Conservation (phyloP, 225 moss, liverwort and hornwort genomes). For the Polytrichum formosum region DNA sequence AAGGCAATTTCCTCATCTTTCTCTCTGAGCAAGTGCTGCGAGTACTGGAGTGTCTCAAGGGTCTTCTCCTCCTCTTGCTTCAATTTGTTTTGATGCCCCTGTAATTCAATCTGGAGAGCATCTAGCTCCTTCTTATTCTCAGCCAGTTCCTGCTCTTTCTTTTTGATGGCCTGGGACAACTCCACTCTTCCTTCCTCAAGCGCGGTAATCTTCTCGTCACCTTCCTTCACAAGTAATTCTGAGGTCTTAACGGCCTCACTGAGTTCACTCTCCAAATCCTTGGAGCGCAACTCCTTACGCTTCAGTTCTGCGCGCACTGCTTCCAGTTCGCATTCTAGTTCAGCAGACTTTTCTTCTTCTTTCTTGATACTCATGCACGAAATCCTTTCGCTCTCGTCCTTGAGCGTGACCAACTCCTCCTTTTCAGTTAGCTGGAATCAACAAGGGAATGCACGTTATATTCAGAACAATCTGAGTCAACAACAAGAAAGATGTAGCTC, state of each 20-base stretch:
- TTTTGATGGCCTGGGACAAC: slow-evolving; percentile 12
- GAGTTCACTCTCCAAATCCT: slow-evolving; percentile 21
- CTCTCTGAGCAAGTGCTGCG: slow-evolving; percentile 23
- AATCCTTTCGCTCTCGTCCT: slow-evolving; percentile 18
- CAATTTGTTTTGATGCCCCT: slow-evolving; percentile 19
- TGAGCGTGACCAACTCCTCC: slow-evolving; percentile 21
- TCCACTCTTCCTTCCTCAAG: slow-evolving; percentile 21
- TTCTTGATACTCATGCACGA: slow-evolving; percentile 29
- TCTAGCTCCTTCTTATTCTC: slow-evolving; percentile 26
- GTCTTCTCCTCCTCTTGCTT: slow-evolving; percentile 17
- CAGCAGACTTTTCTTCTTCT: slow-evolving; percentile 23
- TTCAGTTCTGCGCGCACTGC: slow-evolving; percentile 25
- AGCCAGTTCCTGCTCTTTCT: slow-evolving; percentile 28
- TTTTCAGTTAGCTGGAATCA: slow-evolving; percentile 20
- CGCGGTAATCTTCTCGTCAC: slow-evolving; percentile 14
- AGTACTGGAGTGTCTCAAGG: slow-evolving; percentile 9
- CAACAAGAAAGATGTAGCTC: no score
- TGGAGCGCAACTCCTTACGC: slow-evolving; percentile 16
- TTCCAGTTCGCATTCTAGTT: slow-evolving; percentile 20
- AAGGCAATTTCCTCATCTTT: slow-evolving; percentile 31
- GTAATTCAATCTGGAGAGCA: slow-evolving; percentile 17
- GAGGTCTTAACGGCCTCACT: slow-evolving; percentile 14
- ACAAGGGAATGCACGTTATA: no score
- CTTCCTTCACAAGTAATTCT: slow-evolving; percentile 15
- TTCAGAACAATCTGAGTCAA: no score